Conservation (phyloP, 257 asterid species). For the Asclepias syriaca region DNA sequence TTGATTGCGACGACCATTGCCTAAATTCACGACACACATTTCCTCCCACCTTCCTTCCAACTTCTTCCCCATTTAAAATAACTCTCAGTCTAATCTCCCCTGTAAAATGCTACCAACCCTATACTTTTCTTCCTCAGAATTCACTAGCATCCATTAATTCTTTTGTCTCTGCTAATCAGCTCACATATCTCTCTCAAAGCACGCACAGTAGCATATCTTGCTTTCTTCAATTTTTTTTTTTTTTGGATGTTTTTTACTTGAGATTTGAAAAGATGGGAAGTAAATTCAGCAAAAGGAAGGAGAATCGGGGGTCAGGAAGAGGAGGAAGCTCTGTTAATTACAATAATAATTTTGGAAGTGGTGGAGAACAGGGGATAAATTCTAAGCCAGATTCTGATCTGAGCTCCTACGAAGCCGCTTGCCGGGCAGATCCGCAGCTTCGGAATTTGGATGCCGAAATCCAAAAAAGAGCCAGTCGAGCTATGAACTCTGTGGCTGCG, state of each 20-base stretch:
- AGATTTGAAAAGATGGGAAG: conserved; percentile 44
- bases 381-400: conserved; percentile 45
- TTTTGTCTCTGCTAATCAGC: background rate
- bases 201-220: background rate
- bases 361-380: background rate
- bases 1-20: background rate
- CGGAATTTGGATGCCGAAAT: conserved; percentile 54
- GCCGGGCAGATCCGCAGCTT: conserved; percentile 73
- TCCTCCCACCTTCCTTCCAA: background rate
- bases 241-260: background rate
- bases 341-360: conserved; percentile 9
- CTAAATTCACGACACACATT: background rate
- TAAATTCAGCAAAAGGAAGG: conserved; percentile 36
- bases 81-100: background rate
- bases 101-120: background rate
- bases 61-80: background rate
- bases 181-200: background rate
- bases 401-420: conserved; percentile 76
- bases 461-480: conserved; percentile 63
- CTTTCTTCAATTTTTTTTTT: background rate
- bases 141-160: background rate
- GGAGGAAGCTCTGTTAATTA: conserved; percentile 9
- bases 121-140: background rate
- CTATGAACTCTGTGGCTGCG: conserved; percentile 74
- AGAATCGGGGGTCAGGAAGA: conserved; percentile 18